These are phyloP conservation scores for Phoenix dactylifera DNA, from an alignment of 176 grass and related monocot species.

Conservation along the genomic window DNA sequence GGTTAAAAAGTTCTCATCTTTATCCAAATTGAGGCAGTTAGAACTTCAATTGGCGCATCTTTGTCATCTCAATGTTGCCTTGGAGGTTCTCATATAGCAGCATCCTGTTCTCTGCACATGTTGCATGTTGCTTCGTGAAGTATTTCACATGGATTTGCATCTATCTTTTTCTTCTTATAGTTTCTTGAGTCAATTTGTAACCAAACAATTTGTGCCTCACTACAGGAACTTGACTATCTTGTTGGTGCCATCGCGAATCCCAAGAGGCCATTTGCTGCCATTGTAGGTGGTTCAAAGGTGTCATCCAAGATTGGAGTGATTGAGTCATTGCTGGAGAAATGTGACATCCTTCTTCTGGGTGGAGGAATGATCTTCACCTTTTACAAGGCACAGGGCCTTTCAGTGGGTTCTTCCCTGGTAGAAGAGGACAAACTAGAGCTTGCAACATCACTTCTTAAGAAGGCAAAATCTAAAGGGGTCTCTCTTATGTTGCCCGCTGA, in stretches of 20 bases:
- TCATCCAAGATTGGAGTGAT: slow-evolving; percentile 50
- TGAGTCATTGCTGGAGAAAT: slow-evolving; percentile 32
- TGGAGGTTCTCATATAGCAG: too few species aligned
- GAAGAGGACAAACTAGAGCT: slow-evolving; percentile 43
- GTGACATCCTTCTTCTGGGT: slow-evolving; percentile 48
- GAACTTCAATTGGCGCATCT: too few species aligned
- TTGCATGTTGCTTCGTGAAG: too few species aligned
- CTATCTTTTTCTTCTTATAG: background rate
- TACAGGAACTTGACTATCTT: slow-evolving; percentile 52
- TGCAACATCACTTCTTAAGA: slow-evolving; percentile 29
- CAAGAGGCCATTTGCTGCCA: slow-evolving; percentile 37
- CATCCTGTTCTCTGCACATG: too few species aligned
- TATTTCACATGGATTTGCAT: too few species aligned
- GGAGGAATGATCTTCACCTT: slow-evolving; percentile 62
- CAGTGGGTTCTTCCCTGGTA: slow-evolving; percentile 39
- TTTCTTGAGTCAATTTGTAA: background rate
- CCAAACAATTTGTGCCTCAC: background rate
- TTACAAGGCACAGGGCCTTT: slow-evolving; percentile 42
- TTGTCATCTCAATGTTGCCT: too few species aligned
- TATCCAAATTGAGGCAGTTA: too few species aligned
- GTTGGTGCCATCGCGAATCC: slow-evolving; percentile 40
- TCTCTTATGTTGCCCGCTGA: slow-evolving; percentile 36
- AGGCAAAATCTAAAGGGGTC: slow-evolving; percentile 36
- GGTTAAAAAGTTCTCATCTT: too few species aligned
- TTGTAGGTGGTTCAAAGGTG: slow-evolving; percentile 46